Evolutionary conservation across 164 flowering plant genomes (phyloP), one percentile per base, ranked within the genome.

Genomic region (Magnolia sinica): DNA sequence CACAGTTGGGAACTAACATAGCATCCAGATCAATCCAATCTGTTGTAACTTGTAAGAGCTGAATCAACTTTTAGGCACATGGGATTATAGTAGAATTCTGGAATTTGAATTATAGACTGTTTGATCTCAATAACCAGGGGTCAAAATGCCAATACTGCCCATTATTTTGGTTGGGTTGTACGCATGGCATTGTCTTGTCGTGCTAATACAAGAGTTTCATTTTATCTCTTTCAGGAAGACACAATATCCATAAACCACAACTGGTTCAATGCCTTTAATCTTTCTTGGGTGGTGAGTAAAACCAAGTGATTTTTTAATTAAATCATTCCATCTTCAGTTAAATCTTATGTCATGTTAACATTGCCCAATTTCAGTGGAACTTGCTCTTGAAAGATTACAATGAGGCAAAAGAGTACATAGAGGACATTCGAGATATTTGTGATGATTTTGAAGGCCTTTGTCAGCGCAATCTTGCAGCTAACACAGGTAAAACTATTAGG

Each of bases 371-470:
- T 58, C 86, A 92, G 99, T 91, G 96, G 97, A 87, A 89, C 78
- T 80, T 96, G 74, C 91, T 96, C 58, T 74, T 83, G 72, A 86
- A 82, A 74, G 98, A 96, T 79, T 94, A 92, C 82, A 83, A 85
- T 9, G 98, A 92, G 83, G 97, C 98, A n/a, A 88, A 83, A 83
- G 91, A 87, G 78, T 91, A 88, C 78, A 94, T 96, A 82, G 97
- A 94, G 73, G 99, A 96, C 83, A 86, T 96, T 45, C 90, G 84
- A 81, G 98, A 94, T 76, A 92, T 96, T 66, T 92, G 93, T 84
- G 97, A 96, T 82, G 90, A 94, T 83, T 92, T 96, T 84, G 98
- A 96, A 90, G 88, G 88, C 74, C 93, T 96, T 68, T 96, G 98
- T 81, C 99, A 96, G 80, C 89, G 96, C 5, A 96, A 96, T 86